Base-by-base conservation (phyloP, 371 early-diverging fungal genomes). In the Globomyces sp. region DNA sequence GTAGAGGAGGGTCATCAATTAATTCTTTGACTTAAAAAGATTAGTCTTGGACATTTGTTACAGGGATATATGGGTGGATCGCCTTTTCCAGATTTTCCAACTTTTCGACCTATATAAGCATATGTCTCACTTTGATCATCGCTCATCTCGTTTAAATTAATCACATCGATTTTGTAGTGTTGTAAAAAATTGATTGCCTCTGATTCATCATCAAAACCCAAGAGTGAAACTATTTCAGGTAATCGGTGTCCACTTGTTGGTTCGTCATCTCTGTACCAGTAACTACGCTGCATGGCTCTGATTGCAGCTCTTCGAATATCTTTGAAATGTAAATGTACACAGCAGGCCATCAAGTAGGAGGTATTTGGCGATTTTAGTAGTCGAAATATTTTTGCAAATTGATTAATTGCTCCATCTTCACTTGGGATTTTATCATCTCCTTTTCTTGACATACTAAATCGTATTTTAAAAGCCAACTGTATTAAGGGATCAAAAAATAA, bases 251-350 rank as follows among this genome's bases (percentile, higher is more conserved):
- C 47, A 11, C 84, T 86, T 34, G 77, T 78, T 45, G 80, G 80
- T 46, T 77, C 74, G 2, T 75, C 74, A 59, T 81, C 74, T 3
- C 73, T 60, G 51, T 68, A 59, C 55, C 72, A 72, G 61, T 86
- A 85, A 10, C 85, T 69, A 45, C 77, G 70, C 71, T 89, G 85
- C 88, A 93, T 87, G 0, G 89, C 87, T 70, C 86, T 83, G 37
- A 92, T 68, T 1, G 90, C 92, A 3, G 84, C 86, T 52, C 87
- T 81, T 5, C 95, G 86, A 37, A 95, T 80, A 41, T 82, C 82
- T 0, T 80, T 74, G 74, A 95, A 92, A 58, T 86, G 84, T 53
- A 80, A 73, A 68, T 93, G 90, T 44, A 89, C 68, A 52, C 92
- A 68, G 66, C 93, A 92, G 0, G 90, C 90, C 74, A 91, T 75